A percentile compares a stretch with the other conserved stretches of the same genome.
Conservation (phyloP, 164 flowering plant genomes). For the Stephania cephalantha region DNA sequence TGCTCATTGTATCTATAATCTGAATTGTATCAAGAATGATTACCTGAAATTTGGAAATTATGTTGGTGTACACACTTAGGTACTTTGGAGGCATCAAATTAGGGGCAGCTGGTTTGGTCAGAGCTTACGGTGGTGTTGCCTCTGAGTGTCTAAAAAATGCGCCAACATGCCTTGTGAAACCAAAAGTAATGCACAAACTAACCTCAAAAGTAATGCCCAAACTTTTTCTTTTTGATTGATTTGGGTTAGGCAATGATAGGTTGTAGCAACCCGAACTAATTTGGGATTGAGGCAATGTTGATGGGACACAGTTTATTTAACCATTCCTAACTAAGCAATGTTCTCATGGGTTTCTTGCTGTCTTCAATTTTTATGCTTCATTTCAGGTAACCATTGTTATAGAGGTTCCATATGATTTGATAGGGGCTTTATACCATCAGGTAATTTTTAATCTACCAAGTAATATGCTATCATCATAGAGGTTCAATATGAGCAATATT, state of each 20-base stretch:
- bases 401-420: constrained; percentile 74
- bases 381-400: constrained; percentile 61
- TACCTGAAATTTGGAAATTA: background rate
- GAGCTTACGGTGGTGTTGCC: constrained; percentile 95
- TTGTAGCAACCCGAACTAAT: background rate
- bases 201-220: constrained; percentile 52
- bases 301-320: background rate
- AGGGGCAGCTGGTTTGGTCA: constrained; percentile 91
- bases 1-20: background rate
- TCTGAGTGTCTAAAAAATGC: constrained; percentile 88
- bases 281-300: too few species aligned
- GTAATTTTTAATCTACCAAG: constrained; percentile 27
- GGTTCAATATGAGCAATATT: background rate
- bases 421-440: constrained; percentile 85
- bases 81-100: constrained; percentile 91
- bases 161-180: constrained; percentile 69
- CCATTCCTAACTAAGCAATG: background rate
- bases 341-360: background rate
- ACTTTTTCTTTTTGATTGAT: background rate
- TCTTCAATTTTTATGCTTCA: background rate
- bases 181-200: constrained; percentile 45
- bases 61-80: constrained; percentile 28
- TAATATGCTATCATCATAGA: background rate
- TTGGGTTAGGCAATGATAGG: background rate
- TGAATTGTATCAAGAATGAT: background rate